Evolutionary conservation across 495 filamentous ascomycete genomes (phyloP), one percentile per base, ranked within the genome.

Genomic region (Neurospora sp.): DNA sequence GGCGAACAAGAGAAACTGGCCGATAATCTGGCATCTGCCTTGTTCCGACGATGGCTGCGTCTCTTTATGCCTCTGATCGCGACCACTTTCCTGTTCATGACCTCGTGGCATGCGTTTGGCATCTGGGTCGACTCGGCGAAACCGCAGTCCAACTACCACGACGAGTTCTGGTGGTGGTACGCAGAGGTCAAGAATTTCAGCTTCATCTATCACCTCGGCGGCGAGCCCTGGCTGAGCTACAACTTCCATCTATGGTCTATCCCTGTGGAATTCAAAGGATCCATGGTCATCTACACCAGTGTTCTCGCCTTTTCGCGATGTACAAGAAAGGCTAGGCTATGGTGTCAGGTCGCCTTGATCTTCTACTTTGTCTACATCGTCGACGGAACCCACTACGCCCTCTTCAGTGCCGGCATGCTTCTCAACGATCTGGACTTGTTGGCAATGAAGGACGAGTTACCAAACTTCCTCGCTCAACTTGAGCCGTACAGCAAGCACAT

Each of bases 111-210:
- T 72, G 21, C 81, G 1, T 85, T 88, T 71, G 79, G 82, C 11
- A 77, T 87, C 62, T 81, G 76, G 76, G 77, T 83, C 37, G 79
- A 78, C 34, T 71, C 71, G 38, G 76, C 79, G 1, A 74, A 81
- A 34, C 73, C 75, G 21, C 71, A 83, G 74, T 19, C 39, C 0
- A 86, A 74, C 37, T 86, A 84, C 73, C 34, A 74, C 19, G 80
- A 80, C 17, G 86, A 88, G 76, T 39, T 88, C 5, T 86, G 81
- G 83, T 82, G 81, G n/a, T 89, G 87, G 85, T 89, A 89, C 74
- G 70, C 72, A 42, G 87, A 90, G 74, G 79, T 89, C 78, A 90
- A 89, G 78, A 87, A 88, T 77, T 89, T 88, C 79, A 88, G 80
- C 79, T 90, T 88, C 79, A 72, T 89, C 42, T 89, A 86, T 76